Base-by-base conservation (phyloP, 2,329 filamentous ascomycete genomes). In the Aspergillus uvarum region DNA sequence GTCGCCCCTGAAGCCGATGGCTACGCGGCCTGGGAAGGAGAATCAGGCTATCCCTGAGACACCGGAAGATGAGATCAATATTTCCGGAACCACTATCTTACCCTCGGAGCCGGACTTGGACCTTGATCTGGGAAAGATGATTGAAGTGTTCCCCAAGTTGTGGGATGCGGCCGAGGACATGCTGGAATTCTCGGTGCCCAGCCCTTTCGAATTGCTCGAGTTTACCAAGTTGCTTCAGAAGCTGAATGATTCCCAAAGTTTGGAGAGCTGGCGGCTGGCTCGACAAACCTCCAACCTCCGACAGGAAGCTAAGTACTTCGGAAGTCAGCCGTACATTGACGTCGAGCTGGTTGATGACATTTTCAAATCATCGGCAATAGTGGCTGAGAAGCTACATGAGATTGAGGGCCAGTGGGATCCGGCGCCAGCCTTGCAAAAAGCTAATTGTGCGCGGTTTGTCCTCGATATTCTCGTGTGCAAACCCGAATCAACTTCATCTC, bases 401-500 rank as follows among this genome's bases (percentile, higher is more conserved):
- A 11, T 67, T 35, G 42, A 56, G 16, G 52, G 65, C 49, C 14
- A 61, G 16, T 80, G 75, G 67, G 72, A 67, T 8, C 76, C 74
- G 10, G 71, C 73, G 47, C 69, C 74, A 3, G 66, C 80, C 21
- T 58, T 83, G 5, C 70, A 80, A 58, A 70, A 74, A 38, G 77
- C 79, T 12, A 83, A 83, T 64, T 76, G 72, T 59, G 72, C 74
- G 22, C 67, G 67, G 6, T 66, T 83, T 42, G 79, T 79, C 3
- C 67, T 73, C 14, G 73, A 77, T 19, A 61, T 81, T 24, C 66
- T 79, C 5, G 68, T 76, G 4, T 69, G 70, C 2, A 66, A 63
- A 29, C 62, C 72, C 1, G 65, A 63, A 10, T 63, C 66, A 0
- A 56, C 60, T 2, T 63, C 42, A 8, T 55, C 63, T 4, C 60